Conservation (phyloP, 345 rosid genomes). For the Rhizophora apiculata region DNA sequence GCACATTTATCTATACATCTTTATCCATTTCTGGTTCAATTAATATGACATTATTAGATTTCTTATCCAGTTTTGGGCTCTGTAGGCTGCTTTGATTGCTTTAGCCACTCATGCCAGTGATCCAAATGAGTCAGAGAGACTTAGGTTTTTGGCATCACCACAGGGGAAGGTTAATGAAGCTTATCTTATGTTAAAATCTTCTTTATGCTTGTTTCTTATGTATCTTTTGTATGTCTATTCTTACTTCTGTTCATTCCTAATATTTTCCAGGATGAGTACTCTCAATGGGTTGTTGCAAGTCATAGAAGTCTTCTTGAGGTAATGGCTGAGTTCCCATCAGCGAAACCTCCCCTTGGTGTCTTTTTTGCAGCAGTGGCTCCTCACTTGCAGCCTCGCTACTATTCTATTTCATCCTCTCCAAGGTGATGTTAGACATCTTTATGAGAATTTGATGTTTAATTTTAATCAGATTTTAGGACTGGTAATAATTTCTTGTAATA, state of each 20-base stretch:
- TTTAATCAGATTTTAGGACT: background rate
- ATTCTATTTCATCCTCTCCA: conserved; percentile 35
- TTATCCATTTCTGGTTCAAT: conserved; percentile 4
- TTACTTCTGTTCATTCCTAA: background rate
- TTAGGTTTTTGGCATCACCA: conserved; percentile 25
- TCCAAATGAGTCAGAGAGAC: conserved; percentile 64
- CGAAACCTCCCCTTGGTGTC: conserved; percentile 32
- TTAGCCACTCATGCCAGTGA: conserved; percentile 90
- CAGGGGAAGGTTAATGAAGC: conserved; percentile 24
- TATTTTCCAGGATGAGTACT: conserved; percentile 22
- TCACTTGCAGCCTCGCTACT: conserved; percentile 32
- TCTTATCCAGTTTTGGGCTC: conserved; percentile 2
- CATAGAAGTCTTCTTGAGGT: conserved; percentile 38
- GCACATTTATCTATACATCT: conserved; percentile 6
- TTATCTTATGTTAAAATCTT: conserved; percentile 1
- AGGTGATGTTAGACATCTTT: conserved; percentile 18
- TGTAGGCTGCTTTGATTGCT: conserved; percentile 78
- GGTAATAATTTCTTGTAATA: background rate
- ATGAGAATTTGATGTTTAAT: background rate
- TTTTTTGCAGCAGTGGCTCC: conserved; percentile 36
- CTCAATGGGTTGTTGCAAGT: conserved; percentile 32
- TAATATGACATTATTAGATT: background rate
- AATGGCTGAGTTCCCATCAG: conserved; percentile 33
- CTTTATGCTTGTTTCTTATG: background rate
- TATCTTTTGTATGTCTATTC: background rate